Percentiles rank a stretch among this genome's conserved stretches.
Conservation (phyloP, 345 rosid species). For the Barbarea vulgaris region DNA sequence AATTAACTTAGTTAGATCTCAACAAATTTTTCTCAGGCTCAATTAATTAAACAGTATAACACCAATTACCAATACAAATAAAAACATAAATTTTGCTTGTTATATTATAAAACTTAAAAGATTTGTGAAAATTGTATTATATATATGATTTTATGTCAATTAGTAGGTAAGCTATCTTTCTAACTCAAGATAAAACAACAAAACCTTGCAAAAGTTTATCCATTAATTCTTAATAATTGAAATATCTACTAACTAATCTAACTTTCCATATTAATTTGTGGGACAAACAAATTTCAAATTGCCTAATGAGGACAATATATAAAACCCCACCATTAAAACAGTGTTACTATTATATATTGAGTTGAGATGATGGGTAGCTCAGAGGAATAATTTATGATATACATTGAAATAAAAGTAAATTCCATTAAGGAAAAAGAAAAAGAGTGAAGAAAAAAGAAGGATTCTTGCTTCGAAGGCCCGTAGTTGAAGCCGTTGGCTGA, state of each 20-base stretch:
- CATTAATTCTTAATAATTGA: not conserved
- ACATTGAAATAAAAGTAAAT: slow-evolving; percentile 30
- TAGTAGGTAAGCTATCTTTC: slow-evolving; percentile 34
- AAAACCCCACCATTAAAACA: slow-evolving; percentile 36
- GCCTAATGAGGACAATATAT: slow-evolving; percentile 24
- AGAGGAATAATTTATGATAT: not conserved
- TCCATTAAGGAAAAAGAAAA: slow-evolving; percentile 33
- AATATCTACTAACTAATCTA: not conserved
- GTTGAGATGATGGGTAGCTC: slow-evolving; percentile 28
- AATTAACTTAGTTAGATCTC: not conserved
- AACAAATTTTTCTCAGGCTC: not conserved
- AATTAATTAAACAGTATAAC: not conserved
- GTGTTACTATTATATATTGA: slow-evolving; percentile 6
- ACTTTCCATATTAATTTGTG: not conserved
- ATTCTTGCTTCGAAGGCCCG: slow-evolving; percentile 45
- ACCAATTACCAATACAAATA: not conserved
- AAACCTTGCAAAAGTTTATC: not conserved
- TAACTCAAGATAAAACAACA: slow-evolving; percentile 14
- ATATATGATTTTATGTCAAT: slow-evolving; percentile 25
- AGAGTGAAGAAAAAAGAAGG: slow-evolving; percentile 31
- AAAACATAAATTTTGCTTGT: not conserved
- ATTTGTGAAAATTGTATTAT: not conserved
- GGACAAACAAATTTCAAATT: slow-evolving; percentile 25
- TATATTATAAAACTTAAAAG: not conserved
- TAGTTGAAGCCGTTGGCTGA: slow-evolving; percentile 37